Evolutionary conservation across 2,329 filamentous ascomycete genomes (phyloP), one percentile per base, ranked within the genome.

Genomic region (Aspergillus tanneri): DNA sequence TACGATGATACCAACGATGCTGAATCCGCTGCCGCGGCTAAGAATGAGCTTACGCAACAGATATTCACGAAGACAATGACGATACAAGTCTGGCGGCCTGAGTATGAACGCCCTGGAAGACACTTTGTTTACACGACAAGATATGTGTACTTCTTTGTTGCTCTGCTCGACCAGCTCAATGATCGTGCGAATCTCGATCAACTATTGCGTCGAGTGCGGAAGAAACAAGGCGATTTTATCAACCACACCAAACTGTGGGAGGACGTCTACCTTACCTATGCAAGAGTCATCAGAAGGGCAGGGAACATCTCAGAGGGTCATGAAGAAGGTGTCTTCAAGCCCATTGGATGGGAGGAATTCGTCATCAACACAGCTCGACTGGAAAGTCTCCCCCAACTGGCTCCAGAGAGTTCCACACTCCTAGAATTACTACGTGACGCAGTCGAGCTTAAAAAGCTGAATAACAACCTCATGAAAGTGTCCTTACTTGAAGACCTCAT

Each of bases 1-100:
- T 86, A 82, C 56, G 77, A 85, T 48, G 78, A 80, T 32, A 65
- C 71, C 2, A 73, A 74, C 39, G 74, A 76, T 43, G 68, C 77
- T n/a, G 60, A 75, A 56, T 75, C 78, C 9, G 78, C 78, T 4
- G 68, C 78, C 11, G 81, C 80, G 24, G 85, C 87, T 18, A 91
- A 90, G 58, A 81, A 85, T 62, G 88, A 92, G 46, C 81, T 95
- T 11, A 91, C 90, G 41, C 79, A 83, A 44, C 87, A 95, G 34
- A 86, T 96, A 45, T 92, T 96, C 57, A 95, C 91, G 30, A 96
- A 96, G 72, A 95, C 90, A 0, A 95, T 95, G 86, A 86, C 88
- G 1, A 85, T 96, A 67, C 92, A 95, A 63, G 90, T 96, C 3
- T 96, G 91, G 91, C 92, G 91, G 59, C 93, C 91, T 28, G 91